Conservation (phyloP, 768 basidiomycete genomes). For the Trametes coccinea region DNA sequence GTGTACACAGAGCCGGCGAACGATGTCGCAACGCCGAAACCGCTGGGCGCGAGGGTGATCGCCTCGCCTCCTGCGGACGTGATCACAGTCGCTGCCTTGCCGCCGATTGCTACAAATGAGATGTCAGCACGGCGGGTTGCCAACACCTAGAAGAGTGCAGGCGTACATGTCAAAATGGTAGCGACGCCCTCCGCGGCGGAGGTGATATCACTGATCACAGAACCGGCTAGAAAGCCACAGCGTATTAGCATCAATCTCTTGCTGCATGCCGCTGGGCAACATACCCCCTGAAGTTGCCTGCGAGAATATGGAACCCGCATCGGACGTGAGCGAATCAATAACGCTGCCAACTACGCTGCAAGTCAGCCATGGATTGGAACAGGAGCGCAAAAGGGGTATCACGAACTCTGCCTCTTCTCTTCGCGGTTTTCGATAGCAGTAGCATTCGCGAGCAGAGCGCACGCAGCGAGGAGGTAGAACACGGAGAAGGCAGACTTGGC, state of each 20-base stretch:
- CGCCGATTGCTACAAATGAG: conserved; percentile 48
- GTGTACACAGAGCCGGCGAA: conserved; percentile 57
- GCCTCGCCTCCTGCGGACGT: conserved; percentile 60
- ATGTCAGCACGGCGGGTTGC: not conserved
- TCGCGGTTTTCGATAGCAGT: conserved; percentile 35
- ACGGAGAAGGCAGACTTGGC: conserved; percentile 34
- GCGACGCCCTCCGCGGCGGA: conserved; percentile 36
- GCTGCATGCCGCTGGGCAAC: not conserved
- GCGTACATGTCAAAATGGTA: conserved; percentile 32
- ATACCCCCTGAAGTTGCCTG: conserved; percentile 5
- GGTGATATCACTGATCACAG: conserved; percentile 30
- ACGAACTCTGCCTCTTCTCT: conserved; percentile 48
- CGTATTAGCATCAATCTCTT: not conserved
- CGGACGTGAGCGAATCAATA: conserved; percentile 2
- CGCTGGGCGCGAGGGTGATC: conserved; percentile 55
- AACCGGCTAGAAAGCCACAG: conserved; percentile 17
- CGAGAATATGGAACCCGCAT: conserved; percentile 4
- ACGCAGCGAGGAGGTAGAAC: conserved; percentile 15
- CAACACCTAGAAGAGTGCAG: not conserved
- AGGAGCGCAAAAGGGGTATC: not conserved
- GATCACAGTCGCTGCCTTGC: conserved; percentile 51
- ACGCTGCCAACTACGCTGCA: not conserved
- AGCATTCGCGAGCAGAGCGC: conserved; percentile 34
- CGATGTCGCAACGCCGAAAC: conserved; percentile 44
- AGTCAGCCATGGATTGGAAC: not conserved